Base-by-base conservation (phyloP, 2,329 filamentous ascomycete genomes). In the Epichloe sp. region DNA sequence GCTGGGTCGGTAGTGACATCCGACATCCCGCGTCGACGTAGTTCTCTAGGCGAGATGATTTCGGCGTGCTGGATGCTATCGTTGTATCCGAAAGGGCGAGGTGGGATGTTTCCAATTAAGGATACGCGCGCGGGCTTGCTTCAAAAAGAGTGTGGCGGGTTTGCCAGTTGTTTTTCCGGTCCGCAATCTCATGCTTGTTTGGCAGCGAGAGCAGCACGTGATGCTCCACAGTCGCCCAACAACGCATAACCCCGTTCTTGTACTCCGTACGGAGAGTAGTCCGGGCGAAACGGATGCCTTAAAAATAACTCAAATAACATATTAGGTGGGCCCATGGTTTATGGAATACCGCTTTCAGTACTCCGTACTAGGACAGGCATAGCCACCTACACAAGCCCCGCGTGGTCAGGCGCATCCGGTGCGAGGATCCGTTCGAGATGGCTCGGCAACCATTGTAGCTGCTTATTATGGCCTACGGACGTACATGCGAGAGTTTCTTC, bases 1-100 rank as follows among this genome's bases (percentile, higher is more conserved):
- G 65, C 66, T 56, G 65, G 68, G 57, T 70, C 68, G 48, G 68
- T 69, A 51, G 63, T 62, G 59, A 62, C 59, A 56, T 66, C 64
- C 55, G 64, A 62, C 65, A 68, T 68, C 14, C 37, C 42, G 34
- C 50, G 38, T 23, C 38, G 26, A 21, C 40, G 47, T 40, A 35
- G 21, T 12, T 26, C 21, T 46, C 26, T n/a, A 40, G 17, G 38
- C 45, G 45, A 38, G 45, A 47, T 36, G 12, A 15, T 23, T 47
- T 48, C 34, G 31, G 7, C 17, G 40, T 35, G 46, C n/a, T 34
- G 58, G 52, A 50, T 60, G 60, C 59, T 66, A 68, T 68, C 66
- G 66, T 68, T 68, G 66, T 68, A 68, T 63, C 65, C 66, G 66
- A 66, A 59, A 62, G 46, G 48, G 47, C 57, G 54, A 56, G 58